Base-by-base conservation (phyloP, 345 rosid species). In the Populus alba region DNA sequence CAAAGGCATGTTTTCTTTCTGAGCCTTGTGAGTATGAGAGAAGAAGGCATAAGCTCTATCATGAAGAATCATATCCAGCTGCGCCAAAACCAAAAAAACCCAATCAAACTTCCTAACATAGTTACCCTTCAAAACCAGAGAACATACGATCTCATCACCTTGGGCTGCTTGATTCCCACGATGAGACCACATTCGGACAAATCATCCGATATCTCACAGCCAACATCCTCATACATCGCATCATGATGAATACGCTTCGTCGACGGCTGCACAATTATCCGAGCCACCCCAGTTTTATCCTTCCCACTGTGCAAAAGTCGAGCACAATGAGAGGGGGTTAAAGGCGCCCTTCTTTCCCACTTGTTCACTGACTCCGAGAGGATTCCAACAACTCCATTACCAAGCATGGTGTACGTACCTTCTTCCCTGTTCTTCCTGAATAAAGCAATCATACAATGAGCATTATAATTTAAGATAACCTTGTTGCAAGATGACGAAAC, bases 281-380 rank as follows among this genome's bases (percentile, higher is more conserved):
- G 90, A n/a, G 87, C 66, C 77, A 95, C 84, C 7, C 98, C 96
- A n/a, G 90, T 86, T 81, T 74, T 81, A 25, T 86, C 94, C 84
- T 75, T 86, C 66, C 97, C 95, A 43, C 92, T 77, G 77, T 89
- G 90, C 16, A 95, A 87, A 71, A 95, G 93, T 16, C 94, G 87
- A 35, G 98, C 98, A 37, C 99, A 95, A 75, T 95, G 94, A 1
- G 98, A 88, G 1, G 98, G 99, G 20, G 99, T 88, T 41, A 95
- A 47, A 43, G 99, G 99, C 17, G 81, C 93, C 85, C 99, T 87
- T 81, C 99, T 89, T 83, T 95, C 99, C 99, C 98, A 95, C 70
- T 92, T 95, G 81, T 92, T 93, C 59, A 80, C 89, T 0, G 96
- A 79, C 83, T 95, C 99, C 1, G 96, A 85, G 41, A 95, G 83